phyloP scores from a whole-genome alignment of 352 stramenopile species.

The Pythium rishiriense region DNA sequence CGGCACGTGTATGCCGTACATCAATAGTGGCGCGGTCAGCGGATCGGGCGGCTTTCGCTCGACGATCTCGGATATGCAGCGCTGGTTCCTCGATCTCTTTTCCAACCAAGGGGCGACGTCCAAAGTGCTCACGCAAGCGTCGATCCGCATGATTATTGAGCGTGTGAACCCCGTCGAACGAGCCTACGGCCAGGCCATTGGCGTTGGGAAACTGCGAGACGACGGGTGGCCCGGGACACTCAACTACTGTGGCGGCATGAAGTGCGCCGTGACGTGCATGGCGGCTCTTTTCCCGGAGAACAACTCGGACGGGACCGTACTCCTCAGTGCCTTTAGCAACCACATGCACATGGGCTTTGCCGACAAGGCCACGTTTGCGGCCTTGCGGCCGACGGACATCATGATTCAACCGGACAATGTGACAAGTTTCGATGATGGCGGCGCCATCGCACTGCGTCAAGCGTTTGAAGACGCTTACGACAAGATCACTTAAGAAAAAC shows the following conservation, averaged over 20 bases:
- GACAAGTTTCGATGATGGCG: conserved; percentile 3
- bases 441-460: not conserved
- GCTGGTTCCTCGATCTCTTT: conserved; percentile 64
- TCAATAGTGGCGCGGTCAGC: conserved; percentile 34
- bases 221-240: conserved; percentile 43
- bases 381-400: not conserved
- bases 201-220: conserved; percentile 28
- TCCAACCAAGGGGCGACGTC: conserved; percentile 38
- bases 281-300: conserved; percentile 6
- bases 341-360: conserved; percentile 14
- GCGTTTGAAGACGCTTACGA: not conserved
- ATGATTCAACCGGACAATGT: not conserved
- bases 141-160: conserved; percentile 46
- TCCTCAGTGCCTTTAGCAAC: conserved; percentile 15
- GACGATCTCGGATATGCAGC: conserved; percentile 59
- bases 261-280: conserved; percentile 57
- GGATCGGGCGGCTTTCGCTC: conserved; percentile 44
- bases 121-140: conserved; percentile 42
- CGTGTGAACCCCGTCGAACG: conserved; percentile 39
- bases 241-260: conserved; percentile 48
- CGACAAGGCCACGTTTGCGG: not conserved
- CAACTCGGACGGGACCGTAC: conserved; percentile 1
- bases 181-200: conserved; percentile 46
- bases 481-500: not conserved
- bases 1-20: conserved; percentile 48